Evolutionary conservation across 1,284 basidiomycete genomes (phyloP).

Genomic region (Sanghuangporus weigelae): DNA sequence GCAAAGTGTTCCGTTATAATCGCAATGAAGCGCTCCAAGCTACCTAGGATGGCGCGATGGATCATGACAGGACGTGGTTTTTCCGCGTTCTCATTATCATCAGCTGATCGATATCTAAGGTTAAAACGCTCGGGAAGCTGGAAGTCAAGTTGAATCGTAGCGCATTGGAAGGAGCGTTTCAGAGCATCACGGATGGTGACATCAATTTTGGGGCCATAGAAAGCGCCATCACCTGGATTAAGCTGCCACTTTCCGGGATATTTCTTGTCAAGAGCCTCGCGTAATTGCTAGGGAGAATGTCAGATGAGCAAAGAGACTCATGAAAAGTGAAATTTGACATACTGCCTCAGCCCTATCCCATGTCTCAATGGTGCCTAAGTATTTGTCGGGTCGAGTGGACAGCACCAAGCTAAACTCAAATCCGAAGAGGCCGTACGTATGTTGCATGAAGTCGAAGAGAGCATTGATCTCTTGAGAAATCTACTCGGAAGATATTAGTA

Average conservation of each 20-base stretch:
- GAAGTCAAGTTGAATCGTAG: constrained; percentile 99
- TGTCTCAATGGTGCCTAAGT: constrained; percentile 83
- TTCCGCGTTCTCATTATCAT: constrained; percentile 51
- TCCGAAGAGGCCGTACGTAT: constrained; percentile 94
- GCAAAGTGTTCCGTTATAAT: constrained; percentile 97
- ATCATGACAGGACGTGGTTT: constrained; percentile 92
- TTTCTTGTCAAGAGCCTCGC: constrained; percentile 78
- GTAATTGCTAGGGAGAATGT: constrained; percentile 61
- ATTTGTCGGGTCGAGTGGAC: constrained; percentile 95
- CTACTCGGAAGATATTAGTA: constrained; percentile 33
- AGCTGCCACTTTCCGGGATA: constrained; percentile 91
- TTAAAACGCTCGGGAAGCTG: constrained; percentile 98
- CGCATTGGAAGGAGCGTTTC: constrained; percentile 93
- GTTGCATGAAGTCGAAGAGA: constrained; percentile 93
- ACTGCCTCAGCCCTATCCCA: constrained; percentile 89
- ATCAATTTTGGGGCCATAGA: constrained; percentile 97
- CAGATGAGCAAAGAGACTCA: neutral
- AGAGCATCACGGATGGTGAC: constrained; percentile 95
- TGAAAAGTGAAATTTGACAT: constrained; percentile 20
- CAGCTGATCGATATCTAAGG: constrained; percentile 83
- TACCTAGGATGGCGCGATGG: constrained; percentile 95
- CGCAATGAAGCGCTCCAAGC: constrained; percentile 93
- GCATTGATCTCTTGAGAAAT: constrained; percentile 84
- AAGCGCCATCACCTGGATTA: constrained; percentile 96
- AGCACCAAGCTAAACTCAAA: constrained; percentile 96